phyloP scores from a whole-genome alignment of 495 filamentous ascomycete genomes.

The Poronia punctata region DNA sequence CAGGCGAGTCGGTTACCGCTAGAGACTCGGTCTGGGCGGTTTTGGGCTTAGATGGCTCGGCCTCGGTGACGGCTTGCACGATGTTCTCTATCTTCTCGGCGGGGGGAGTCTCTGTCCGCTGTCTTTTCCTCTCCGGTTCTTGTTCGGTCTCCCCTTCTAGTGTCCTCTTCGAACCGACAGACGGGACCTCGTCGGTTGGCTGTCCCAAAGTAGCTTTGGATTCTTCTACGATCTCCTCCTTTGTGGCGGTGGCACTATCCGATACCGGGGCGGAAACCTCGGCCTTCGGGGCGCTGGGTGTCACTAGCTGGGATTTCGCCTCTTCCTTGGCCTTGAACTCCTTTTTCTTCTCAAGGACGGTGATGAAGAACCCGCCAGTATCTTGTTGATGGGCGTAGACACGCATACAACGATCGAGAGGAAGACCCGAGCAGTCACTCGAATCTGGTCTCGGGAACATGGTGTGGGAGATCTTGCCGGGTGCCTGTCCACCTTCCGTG shows the following conservation, averaged over 20 bases:
- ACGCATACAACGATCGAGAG: slow-evolving; percentile 82
- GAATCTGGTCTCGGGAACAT: slow-evolving; percentile 69
- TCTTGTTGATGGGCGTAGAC: slow-evolving; percentile 94
- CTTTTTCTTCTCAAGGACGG: slow-evolving; percentile 80
- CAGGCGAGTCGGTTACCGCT: slow-evolving; percentile 5
- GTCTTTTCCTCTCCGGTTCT: slow-evolving; percentile 19
- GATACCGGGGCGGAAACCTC: slow-evolving; percentile 18
- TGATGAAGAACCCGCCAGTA: slow-evolving; percentile 95
- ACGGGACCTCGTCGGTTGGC: slow-evolving; percentile 24
- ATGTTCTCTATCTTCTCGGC: slow-evolving; percentile 11
- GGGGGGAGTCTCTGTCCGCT: slow-evolving; percentile 17
- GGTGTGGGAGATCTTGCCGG: slow-evolving; percentile 58
- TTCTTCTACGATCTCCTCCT: slow-evolving; percentile 32
- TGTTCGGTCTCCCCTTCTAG: slow-evolving; percentile 24
- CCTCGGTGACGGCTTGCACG: slow-evolving; percentile 10
- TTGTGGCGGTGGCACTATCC: slow-evolving; percentile 28
- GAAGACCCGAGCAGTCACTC: slow-evolving; percentile 51
- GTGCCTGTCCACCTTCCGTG: slow-evolving; percentile 46
- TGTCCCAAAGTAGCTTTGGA: slow-evolving; percentile 24
- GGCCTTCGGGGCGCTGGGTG: slow-evolving; percentile 18
- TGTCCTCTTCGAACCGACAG: slow-evolving; percentile 22
- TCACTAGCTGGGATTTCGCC: slow-evolving; percentile 40
- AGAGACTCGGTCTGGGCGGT: slow-evolving; percentile 17
- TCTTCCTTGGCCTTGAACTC: slow-evolving; percentile 85
- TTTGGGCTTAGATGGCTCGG: slow-evolving; percentile 8